phyloP scores from a whole-genome alignment of 768 basidiomycete genomes.

The Termitomyces sp. region DNA sequence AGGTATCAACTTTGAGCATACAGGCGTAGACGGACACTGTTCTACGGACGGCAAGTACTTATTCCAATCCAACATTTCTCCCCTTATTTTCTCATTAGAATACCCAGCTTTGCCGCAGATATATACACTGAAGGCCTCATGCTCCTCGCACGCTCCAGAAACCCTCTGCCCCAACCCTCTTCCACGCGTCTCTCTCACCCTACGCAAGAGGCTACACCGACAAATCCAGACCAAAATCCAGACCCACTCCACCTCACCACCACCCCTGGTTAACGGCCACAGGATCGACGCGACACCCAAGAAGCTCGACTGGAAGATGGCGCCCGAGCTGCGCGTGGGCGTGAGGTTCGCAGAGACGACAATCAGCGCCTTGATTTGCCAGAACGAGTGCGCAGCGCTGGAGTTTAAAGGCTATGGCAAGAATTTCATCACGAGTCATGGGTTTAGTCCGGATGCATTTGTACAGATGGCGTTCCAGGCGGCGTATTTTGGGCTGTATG shows the following conservation, averaged over 20 bases:
- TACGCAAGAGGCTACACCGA: slow-evolving; percentile 56
- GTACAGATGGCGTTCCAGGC: slow-evolving; percentile 99
- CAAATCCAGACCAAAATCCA: slow-evolving; percentile 34
- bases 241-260: background rate
- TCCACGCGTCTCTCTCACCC: slow-evolving; percentile 85
- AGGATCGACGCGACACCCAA: slow-evolving; percentile 81
- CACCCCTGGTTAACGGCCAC: slow-evolving; percentile 17
- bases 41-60: slow-evolving; percentile 52
- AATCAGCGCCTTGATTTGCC: slow-evolving; percentile 93
- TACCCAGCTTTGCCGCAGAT: slow-evolving; percentile 72
- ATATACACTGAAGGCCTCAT: slow-evolving; percentile 98
- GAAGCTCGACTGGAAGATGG: slow-evolving; percentile 94
- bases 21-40: slow-evolving; percentile 97
- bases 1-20: slow-evolving; percentile 98
- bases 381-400: slow-evolving; percentile 93
- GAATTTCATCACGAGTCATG: slow-evolving; percentile 92
- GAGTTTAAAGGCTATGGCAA: slow-evolving; percentile 94
- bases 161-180: slow-evolving; percentile 89
- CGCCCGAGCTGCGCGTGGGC: slow-evolving; percentile 76
- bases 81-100: background rate
- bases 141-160: slow-evolving; percentile 93
- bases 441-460: slow-evolving; percentile 96
- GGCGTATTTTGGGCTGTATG: slow-evolving; percentile 90
- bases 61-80: background rate
- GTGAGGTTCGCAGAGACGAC: slow-evolving; percentile 94